Evolutionary conservation across 1,139 yeast species (phyloP), one percentile per base, ranked within the genome.

Genomic region (Keqinozyma sinolaborantium): DNA sequence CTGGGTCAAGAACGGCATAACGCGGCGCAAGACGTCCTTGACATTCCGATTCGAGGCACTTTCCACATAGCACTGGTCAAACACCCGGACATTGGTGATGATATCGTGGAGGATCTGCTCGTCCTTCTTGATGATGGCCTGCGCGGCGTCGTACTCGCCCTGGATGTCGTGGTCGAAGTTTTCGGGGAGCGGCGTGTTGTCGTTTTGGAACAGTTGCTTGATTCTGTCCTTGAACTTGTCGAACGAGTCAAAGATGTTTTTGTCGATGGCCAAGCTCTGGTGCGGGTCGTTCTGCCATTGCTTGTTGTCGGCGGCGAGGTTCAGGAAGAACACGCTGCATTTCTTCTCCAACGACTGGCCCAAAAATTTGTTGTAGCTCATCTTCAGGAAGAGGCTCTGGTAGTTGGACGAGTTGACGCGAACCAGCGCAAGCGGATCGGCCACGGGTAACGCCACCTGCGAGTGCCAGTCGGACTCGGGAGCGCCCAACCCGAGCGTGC

Each of bases 1-100:
- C 13, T 36, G 40, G 3, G 58, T 40, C 20, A 58, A 36, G 54
- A 61, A 58, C 2, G 65, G 63, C 11, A 44, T 18, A 27, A 38
- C 35, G 38, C 41, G 31, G 28, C 39, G 24, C 30, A 42, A 34
- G 24, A 59, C n/a, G 38, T 46, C 39, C 38, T 32, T 24, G 31
- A 39, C 24, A 33, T 33, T 28, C 20, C 36, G 32, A 28, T 26
- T 43, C 34, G 19, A 50, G 41, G 4, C 41, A 41, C 33, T 32
- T n/a, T 45, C 41, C 23, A 70, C 38, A 39, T 46, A 73, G 40
- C 79, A 73, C 31, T 60, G 56, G 29, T 68, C 61, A 39, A 58
- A 73, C 3, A 70, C 53, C 32, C 66, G 56, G 24, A 72, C 36
- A 41, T 67, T 70, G 9, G 70, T 39, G 13, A 70, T 44, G 33